Base-by-base conservation (phyloP, 2,329 filamentous ascomycete species). In the Thelonectria rubi region DNA sequence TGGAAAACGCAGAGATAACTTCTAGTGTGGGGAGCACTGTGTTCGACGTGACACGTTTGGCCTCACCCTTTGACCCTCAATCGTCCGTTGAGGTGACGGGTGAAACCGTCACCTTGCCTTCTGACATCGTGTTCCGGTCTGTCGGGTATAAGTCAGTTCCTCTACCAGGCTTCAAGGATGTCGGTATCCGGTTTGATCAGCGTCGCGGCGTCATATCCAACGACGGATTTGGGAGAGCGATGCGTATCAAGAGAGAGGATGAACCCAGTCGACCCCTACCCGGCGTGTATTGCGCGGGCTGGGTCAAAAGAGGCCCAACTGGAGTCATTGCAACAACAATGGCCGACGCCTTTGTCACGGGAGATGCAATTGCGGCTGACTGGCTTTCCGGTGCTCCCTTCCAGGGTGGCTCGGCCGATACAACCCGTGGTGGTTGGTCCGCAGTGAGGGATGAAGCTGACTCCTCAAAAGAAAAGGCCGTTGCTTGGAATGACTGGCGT, bases 321-420 rank as follows among this genome's bases (percentile, higher is more conserved):
- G 95, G 95, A 2, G 94, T 98, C 3, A 99, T 99, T 75, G 94
- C 94, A 1, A 93, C 90, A 30, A 99, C 95, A 0, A 97, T 99
- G 93, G 87, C 91, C 62, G 95, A 99, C 75, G 94, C 95, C 0
- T 99, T 98, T 72, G 85, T 86, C 9, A 97, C 93, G 1, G 95
- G 89, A 1, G 94, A 97, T 73, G 88, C 90, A 3, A 91, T 99
- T 64, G 86, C 86, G 0, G 79, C 85, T n/a, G 95, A 99, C 73
- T 94, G 93, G 90, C 68, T 74, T 15, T 73, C 78, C 1, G 77
- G 77, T 2, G 70, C 67, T 1, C 64, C 72, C 1, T 86, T 87
- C 56, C 70, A 84, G 1, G 63, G 71, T 18, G 12, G 53, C 5
- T 37, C 60, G 2, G 46, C 52, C 5, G 42, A 43, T 42, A 51